Evolutionary conservation across 2,329 filamentous ascomycete genomes (phyloP).

Genomic region (Exophiala viscosa): DNA sequence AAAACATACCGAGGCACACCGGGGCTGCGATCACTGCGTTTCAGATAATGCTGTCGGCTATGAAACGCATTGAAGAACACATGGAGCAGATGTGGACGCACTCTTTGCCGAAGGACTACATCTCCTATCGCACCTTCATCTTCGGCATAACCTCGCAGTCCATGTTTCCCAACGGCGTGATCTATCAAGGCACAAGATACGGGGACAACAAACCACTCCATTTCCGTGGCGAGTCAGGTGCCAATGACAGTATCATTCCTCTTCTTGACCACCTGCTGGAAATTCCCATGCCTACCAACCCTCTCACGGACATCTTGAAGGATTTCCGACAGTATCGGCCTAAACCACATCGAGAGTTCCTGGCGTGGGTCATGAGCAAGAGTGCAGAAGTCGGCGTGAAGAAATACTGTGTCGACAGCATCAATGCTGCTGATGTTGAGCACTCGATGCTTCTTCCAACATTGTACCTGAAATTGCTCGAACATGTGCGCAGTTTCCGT

Average conservation of each 20-base stretch:
- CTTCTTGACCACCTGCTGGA: constrained; percentile 83
- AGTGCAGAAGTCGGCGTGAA: constrained; percentile 47
- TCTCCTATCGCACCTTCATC: constrained; percentile 91
- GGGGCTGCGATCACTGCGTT: constrained; percentile 47
- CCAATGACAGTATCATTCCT: constrained; percentile 92
- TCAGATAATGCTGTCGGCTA: constrained; percentile 57
- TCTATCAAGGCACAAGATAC: constrained; percentile 71
- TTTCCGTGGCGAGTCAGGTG: constrained; percentile 89
- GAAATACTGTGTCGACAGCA: constrained; percentile 28
- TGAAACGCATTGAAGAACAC: constrained; percentile 68
- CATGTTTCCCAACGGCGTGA: constrained; percentile 89
- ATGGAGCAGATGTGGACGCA: constrained; percentile 95
- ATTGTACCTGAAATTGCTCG: constrained; percentile 43
- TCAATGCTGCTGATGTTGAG: neutral
- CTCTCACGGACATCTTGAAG: constrained; percentile 78
- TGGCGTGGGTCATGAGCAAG: constrained; percentile 63
- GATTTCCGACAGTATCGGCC: constrained; percentile 90
- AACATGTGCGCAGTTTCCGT: constrained; percentile 48
- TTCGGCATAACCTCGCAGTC: constrained; percentile 90
- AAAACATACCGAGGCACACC: constrained; percentile 25
- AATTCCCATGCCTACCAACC: constrained; percentile 82
- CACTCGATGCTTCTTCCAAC: constrained; percentile 32
- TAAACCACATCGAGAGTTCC: constrained; percentile 80
- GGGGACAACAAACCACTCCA: constrained; percentile 66
- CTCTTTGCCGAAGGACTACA: constrained; percentile 78